Percentiles rank a stretch among this genome's conserved stretches.
phyloP scores from a whole-genome alignment of 768 basidiomycete genomes.

The Panaeolus cyanescens region DNA sequence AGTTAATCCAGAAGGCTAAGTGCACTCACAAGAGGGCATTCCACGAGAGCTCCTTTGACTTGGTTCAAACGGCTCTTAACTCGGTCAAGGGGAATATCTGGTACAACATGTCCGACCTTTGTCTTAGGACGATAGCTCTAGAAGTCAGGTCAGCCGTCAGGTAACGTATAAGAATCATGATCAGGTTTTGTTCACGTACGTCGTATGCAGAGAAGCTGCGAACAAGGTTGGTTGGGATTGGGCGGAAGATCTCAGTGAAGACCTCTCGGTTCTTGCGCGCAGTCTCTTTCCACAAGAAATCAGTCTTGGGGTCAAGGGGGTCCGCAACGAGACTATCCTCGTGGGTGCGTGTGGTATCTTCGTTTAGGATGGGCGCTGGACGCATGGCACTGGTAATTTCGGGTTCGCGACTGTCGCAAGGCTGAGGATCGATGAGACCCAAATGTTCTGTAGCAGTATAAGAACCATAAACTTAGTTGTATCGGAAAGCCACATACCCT shows the following conservation, averaged over 20 bases:
- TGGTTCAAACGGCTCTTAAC: conserved; percentile 76
- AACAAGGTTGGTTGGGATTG: conserved; percentile 85
- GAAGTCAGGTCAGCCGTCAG: not conserved
- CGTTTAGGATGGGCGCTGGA: conserved; percentile 71
- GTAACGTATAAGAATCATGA: too few species aligned
- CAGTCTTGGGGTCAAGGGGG: conserved; percentile 65
- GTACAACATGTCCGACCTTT: conserved; percentile 80
- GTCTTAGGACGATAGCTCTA: conserved; percentile 76
- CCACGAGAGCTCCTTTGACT: conserved; percentile 74
- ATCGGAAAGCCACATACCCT: conserved; percentile 47
- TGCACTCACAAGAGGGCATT: conserved; percentile 65
- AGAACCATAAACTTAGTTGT: not conserved
- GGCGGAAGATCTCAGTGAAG: conserved; percentile 84
- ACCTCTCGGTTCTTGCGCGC: conserved; percentile 82
- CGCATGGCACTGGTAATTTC: conserved; percentile 68
- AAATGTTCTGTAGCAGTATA: conserved; percentile 65
- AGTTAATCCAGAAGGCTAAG: conserved; percentile 4
- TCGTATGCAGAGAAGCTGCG: conserved; percentile 79
- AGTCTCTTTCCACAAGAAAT: conserved; percentile 64
- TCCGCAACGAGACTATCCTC: conserved; percentile 78
- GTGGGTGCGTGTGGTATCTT: conserved; percentile 57
- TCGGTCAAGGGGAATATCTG: conserved; percentile 62
- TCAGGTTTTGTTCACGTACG: too few species aligned
- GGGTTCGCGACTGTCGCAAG: conserved; percentile 34
- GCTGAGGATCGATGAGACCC: conserved; percentile 81